These are phyloP conservation scores for Kitagawia praeruptora DNA, from an alignment of 129 eudicot genomes.

Conservation along the genomic window DNA sequence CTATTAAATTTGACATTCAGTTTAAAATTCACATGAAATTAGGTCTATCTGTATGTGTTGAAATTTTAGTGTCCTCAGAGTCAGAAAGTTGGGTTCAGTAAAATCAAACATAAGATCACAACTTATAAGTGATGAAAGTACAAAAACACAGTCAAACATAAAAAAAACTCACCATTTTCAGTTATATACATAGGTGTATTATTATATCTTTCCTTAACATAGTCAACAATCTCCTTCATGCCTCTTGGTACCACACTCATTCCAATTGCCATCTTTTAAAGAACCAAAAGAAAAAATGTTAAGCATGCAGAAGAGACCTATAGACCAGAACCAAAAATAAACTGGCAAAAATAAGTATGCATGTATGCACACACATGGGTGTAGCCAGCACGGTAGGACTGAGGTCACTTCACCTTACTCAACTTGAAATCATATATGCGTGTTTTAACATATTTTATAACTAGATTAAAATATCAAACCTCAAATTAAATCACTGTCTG, in stretches of 20 bases:
- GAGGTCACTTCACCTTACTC: not conserved
- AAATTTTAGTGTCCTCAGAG: not conserved
- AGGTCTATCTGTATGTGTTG: not conserved
- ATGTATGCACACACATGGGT: not conserved
- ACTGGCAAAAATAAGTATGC: not conserved
- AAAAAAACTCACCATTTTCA: slow-evolving; percentile 53
- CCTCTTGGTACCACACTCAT: slow-evolving; percentile 74
- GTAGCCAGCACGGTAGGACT: not conserved
- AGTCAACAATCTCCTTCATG: slow-evolving; percentile 56
- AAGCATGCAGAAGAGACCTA: not conserved
- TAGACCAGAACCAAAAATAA: not conserved
- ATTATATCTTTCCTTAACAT: slow-evolving; percentile 55
- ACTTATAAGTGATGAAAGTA: not conserved
- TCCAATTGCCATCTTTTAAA: slow-evolving; percentile 41
- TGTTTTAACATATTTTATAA: not conserved
- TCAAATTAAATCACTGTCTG: not conserved
- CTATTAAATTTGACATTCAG: not conserved
- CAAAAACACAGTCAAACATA: not conserved
- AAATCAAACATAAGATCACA: not conserved
- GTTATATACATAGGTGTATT: slow-evolving; percentile 66
- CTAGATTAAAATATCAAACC: not conserved
- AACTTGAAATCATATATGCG: not conserved
- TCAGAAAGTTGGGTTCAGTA: not conserved
- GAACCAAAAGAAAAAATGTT: slow-evolving; percentile 3
- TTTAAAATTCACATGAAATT: not conserved